phyloP scores from a whole-genome alignment of 345 rosid genomes.

The Melaleuca alternifolia region DNA sequence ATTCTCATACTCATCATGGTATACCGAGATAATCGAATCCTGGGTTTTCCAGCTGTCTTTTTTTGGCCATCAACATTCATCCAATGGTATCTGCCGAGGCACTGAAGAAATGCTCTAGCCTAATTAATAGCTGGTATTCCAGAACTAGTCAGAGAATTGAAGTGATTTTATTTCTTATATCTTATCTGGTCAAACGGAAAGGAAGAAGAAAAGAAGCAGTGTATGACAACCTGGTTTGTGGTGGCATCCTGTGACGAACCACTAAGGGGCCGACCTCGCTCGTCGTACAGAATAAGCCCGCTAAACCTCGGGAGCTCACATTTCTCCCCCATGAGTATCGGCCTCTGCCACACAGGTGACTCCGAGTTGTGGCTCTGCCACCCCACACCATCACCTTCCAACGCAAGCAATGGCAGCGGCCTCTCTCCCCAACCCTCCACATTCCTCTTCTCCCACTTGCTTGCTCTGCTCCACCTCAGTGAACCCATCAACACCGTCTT shows the following conservation, averaged over 20 bases:
- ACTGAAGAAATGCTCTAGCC: not conserved
- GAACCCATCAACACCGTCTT: conserved; percentile 43
- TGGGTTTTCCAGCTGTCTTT: not conserved
- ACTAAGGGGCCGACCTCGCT: conserved; percentile 36
- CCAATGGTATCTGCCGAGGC: not conserved
- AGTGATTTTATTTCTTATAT: not conserved
- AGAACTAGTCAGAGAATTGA: not conserved
- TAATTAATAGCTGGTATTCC: not conserved
- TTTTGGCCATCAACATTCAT: not conserved
- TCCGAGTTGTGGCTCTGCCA: conserved; percentile 49
- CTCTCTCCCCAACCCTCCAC: not conserved
- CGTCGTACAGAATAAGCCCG: conserved; percentile 73
- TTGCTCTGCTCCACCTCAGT: conserved; percentile 63
- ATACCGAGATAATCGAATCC: not conserved
- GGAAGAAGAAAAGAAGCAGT: not conserved
- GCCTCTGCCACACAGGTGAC: conserved; percentile 73
- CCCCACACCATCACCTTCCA: conserved; percentile 10
- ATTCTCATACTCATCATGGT: not conserved
- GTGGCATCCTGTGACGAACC: conserved; percentile 2
- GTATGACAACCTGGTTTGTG: not conserved
- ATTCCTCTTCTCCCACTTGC: conserved; percentile 35
- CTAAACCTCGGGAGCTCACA: conserved; percentile 70
- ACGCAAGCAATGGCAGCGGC: conserved; percentile 9
- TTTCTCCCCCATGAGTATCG: conserved; percentile 84
- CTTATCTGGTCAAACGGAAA: not conserved